Base-by-base conservation (phyloP, 306 rosid species). In the Morella rubra region DNA sequence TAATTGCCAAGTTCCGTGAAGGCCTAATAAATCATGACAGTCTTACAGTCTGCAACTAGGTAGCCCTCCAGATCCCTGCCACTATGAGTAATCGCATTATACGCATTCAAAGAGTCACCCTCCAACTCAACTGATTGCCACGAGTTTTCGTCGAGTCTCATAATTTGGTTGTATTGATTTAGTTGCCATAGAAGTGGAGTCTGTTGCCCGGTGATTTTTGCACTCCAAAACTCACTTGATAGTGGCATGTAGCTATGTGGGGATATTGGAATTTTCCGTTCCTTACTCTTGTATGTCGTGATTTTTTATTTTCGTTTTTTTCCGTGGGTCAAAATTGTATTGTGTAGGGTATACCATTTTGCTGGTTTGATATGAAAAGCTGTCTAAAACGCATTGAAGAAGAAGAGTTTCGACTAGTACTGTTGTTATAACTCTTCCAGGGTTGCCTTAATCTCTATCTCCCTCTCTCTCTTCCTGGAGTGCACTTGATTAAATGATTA, bases 191-290 rank as follows among this genome's bases (percentile, higher is more conserved):
- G 62, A 75, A 76, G 60, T 79, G 83, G 72, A 81, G 85, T 85
- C 64, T 8, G 60, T 54, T 76, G 73, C 67, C 54, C 68, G 73
- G 71, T 81, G 67, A 81, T 81, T 86, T 87, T 83, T 82, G 86
- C 84, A 81, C 80, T 82, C 80, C 78, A 71, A 79, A 69, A 82
- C 85, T 79, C 75, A 61, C n/a, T 49, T 75, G 16, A 37, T 66
- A 56, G 74, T 62, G 64, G 73, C 51, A 60, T 74, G 16, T 45
- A 47, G 71, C 76, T 84, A 62, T 61, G 70, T 59, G 77, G 77
- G 81, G 76, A 59, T 61, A 51, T 50, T n/a, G 65, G 79, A 76
- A 61, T 76, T 75, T 73, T 80, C 72, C 76, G 41, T 74, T 74
- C 75, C 85, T 53, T 62, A 59, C 65, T 73, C 41, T 50, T 73